A percentile compares a stretch with the other conserved stretches of the same genome.
Conservation (phyloP, 768 basidiomycete species). For the Termitomyces sp. region DNA sequence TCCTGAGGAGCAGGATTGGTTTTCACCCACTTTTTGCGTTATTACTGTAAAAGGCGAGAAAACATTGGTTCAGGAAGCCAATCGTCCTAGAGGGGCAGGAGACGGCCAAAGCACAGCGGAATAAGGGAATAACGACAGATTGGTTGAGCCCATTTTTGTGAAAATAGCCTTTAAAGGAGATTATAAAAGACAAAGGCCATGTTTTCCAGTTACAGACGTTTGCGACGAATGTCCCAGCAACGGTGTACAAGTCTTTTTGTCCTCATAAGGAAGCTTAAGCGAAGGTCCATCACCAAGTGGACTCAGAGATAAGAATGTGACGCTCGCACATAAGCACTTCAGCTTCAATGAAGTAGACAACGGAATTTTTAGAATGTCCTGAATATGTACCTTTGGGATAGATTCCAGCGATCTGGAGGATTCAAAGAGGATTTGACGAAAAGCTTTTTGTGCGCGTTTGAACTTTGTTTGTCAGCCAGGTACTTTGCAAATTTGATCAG, state of each 20-base stretch:
- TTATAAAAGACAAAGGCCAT: slow-evolving; percentile 9
- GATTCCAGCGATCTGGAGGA: too few relatives aligned
- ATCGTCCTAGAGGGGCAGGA: slow-evolving; percentile 18
- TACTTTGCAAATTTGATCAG: too few relatives aligned
- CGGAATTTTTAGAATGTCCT: too few relatives aligned
- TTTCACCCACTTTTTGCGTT: slow-evolving; percentile 18
- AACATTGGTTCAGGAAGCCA: slow-evolving; percentile 14
- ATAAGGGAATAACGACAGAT: slow-evolving; percentile 20
- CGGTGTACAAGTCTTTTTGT: background rate
- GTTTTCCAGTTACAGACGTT: background rate
- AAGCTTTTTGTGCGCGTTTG: too few relatives aligned
- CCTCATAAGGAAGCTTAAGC: too few relatives aligned
- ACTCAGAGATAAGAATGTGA: background rate
- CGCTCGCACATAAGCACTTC: background rate
- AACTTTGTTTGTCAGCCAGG: too few relatives aligned
- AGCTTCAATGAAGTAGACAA: background rate
- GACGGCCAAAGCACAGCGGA: slow-evolving; percentile 15
- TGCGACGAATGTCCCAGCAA: background rate
- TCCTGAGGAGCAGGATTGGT: slow-evolving; percentile 6
- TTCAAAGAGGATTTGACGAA: too few relatives aligned
- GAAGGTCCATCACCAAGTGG: background rate
- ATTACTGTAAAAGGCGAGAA: slow-evolving; percentile 18
- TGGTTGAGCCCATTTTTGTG: slow-evolving; percentile 11
- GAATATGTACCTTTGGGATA: too few relatives aligned
- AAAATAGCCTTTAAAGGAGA: slow-evolving; percentile 18